A percentile compares a stretch with the other conserved stretches of the same genome.
Evolutionary conservation across 345 rosid species (phyloP).

Genomic region (Xanthoceras sorbifolium): DNA sequence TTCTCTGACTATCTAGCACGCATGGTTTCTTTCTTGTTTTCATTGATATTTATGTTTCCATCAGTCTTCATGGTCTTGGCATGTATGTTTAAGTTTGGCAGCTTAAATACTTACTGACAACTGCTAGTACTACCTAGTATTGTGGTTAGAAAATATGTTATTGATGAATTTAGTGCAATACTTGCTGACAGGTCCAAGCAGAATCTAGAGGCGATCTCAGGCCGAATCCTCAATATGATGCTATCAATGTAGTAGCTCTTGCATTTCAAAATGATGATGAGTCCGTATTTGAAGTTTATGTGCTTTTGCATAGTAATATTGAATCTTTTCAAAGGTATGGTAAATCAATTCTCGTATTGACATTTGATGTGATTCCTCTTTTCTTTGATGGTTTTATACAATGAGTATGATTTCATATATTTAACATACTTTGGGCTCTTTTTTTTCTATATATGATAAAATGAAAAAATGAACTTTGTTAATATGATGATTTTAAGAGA

Average conservation of each 20-base stretch:
- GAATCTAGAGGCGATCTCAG: slow-evolving; percentile 86
- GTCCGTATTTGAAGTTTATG: slow-evolving; percentile 44
- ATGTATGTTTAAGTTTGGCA: not conserved
- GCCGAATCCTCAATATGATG: slow-evolving; percentile 90
- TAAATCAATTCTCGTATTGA: not conserved
- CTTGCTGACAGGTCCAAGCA: slow-evolving; percentile 68
- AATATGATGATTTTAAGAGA: not conserved
- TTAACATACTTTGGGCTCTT: slow-evolving; percentile 8
- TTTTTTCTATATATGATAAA: too few species aligned
- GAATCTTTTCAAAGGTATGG: slow-evolving; percentile 55
- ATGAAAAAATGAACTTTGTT: not conserved
- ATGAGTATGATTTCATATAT: slow-evolving; percentile 1
- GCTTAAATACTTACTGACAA: not conserved
- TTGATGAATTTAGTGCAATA: slow-evolving; percentile 16
- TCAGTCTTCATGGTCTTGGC: not conserved
- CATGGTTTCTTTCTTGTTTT: not conserved
- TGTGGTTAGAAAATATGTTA: slow-evolving; percentile 7
- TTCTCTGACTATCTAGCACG: not conserved
- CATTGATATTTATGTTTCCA: not conserved
- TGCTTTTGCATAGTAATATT: slow-evolving; percentile 54
- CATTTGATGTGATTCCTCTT: slow-evolving; percentile 1
- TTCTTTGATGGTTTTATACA: not conserved
- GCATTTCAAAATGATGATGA: slow-evolving; percentile 69
- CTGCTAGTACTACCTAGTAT: not conserved
- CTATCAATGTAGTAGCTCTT: slow-evolving; percentile 65